These are phyloP conservation scores for Sporothrix brasiliensis DNA, from an alignment of 2,329 filamentous ascomycete genomes.

Conservation along the genomic window DNA sequence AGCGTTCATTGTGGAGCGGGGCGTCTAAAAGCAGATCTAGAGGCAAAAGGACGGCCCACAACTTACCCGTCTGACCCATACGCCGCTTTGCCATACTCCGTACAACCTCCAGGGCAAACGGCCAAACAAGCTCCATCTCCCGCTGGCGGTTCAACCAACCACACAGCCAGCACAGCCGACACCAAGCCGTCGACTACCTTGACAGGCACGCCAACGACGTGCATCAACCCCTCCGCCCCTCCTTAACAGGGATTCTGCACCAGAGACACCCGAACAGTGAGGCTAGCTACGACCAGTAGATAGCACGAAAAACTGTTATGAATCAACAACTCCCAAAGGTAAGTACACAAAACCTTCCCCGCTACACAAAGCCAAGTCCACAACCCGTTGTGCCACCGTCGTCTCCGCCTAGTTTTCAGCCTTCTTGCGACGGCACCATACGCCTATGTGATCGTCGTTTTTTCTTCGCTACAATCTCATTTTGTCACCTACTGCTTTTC, in stretches of 20 bases:
- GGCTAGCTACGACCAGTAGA: constrained; percentile 29
- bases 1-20: constrained; percentile 22
- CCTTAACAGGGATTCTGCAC: neutral
- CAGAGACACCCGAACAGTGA: constrained; percentile 11
- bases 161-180: constrained; percentile 25
- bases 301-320: constrained; percentile 40
- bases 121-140: neutral
- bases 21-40: constrained; percentile 25
- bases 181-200: constrained; percentile 18
- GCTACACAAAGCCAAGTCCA: constrained; percentile 31
- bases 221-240: neutral
- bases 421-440: constrained; percentile 19
- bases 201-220: constrained; percentile 18
- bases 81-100: neutral
- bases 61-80: constrained; percentile 26
- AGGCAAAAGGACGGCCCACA: constrained; percentile 23
- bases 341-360: constrained; percentile 36
- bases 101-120: neutral
- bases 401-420: constrained; percentile 19
- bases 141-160: constrained; percentile 18
- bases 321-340: constrained; percentile 53
- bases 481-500: neutral
- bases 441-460: constrained; percentile 21
- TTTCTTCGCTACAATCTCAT: constrained; percentile 17
- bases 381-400: constrained; percentile 33